Evolutionary conservation across 1,284 basidiomycete genomes (phyloP), one percentile per base, ranked within the genome.

Genomic region (Boletus sp.): DNA sequence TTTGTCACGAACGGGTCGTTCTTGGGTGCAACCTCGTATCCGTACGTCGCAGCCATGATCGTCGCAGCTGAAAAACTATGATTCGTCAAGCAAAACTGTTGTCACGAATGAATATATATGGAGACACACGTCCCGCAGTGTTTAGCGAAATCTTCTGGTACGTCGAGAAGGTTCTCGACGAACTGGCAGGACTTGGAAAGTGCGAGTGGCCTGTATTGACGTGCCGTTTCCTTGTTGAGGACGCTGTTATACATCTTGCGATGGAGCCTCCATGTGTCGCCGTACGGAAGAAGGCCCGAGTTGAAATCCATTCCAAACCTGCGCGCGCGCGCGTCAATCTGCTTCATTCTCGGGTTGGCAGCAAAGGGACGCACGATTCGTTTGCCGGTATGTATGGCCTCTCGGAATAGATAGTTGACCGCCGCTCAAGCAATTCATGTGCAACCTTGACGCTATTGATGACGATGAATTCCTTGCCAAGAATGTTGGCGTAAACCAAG

Each of bases 321-420:
- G 30, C 13, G n/a, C 8, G 6, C 1, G n/a, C 16, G 2, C 19
- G 16, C n/a, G n/a, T 63, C 46, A 48, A n/a, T 23, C 10, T 0
- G 3, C 14, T 3, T 32, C 25, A 0, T 22, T 16, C 10, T 44
- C 14, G 3, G 35, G 16, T 26, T 19, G 32, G 17, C 36, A 36
- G 19, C 0, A 23, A 30, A 30, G 27, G 8, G 8, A 52, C 59
- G 8, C 16, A 60, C 66, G 48, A n/a, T 41, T 59, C 10, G 34
- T 49, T 65, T 7, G 54, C 54, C 2, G 49, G 50, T 30, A 64
- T 38, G 34, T 55, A 17, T 2, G 72, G 70, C n/a, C 76, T 64
- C 44, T 68, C 68, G 1, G 71, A 75, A 54, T 76, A 77, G n/a
- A 66, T 64, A 1, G 55, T 34, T 1, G 72, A 69, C 14, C 74